These are phyloP conservation scores for Gossypium longicalyx DNA, from an alignment of 345 rosid species.

Conservation along the genomic window DNA sequence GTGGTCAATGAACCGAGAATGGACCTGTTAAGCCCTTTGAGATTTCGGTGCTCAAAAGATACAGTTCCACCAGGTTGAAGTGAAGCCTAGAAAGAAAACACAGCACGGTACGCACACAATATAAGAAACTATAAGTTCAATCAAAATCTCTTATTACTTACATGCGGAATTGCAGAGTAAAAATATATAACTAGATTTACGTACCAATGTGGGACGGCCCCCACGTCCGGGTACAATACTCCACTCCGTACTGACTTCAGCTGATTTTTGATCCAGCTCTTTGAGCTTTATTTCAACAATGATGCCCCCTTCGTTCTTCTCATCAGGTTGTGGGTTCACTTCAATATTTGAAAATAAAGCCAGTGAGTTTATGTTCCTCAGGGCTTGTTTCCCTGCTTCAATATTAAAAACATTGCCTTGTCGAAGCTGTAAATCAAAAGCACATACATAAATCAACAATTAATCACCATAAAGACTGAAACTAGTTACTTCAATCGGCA, in stretches of 20 bases:
- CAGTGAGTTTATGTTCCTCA: constrained; percentile 56
- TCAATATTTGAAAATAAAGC: constrained; percentile 17
- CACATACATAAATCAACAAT: constrained; percentile 1
- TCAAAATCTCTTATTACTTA: constrained; percentile 8
- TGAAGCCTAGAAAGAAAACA: constrained; percentile 55
- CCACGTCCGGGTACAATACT: constrained; percentile 98
- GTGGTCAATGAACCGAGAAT: constrained; percentile 94
- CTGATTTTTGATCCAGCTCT: constrained; percentile 94
- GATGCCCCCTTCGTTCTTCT: constrained; percentile 94
- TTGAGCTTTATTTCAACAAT: constrained; percentile 96
- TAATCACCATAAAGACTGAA: constrained; percentile 2
- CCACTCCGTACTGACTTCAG: constrained; percentile 99
- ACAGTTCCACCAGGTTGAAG: constrained; percentile 98
- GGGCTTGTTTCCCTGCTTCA: constrained; percentile 91
- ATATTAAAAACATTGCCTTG: constrained; percentile 87
- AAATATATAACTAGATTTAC: constrained; percentile 3
- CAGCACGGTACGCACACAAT: neutral
- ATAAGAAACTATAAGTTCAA: neutral
- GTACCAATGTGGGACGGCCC: constrained; percentile 90
- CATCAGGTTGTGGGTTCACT: constrained; percentile 95
- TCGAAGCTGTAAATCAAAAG: constrained; percentile 54
- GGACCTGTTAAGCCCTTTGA: constrained; percentile 88
- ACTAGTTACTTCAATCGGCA: neutral
- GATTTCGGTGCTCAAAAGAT: constrained; percentile 90
- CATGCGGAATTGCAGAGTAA: neutral